Conservation (phyloP, 257 asterid genomes). For the Penstemon davidsonii region DNA sequence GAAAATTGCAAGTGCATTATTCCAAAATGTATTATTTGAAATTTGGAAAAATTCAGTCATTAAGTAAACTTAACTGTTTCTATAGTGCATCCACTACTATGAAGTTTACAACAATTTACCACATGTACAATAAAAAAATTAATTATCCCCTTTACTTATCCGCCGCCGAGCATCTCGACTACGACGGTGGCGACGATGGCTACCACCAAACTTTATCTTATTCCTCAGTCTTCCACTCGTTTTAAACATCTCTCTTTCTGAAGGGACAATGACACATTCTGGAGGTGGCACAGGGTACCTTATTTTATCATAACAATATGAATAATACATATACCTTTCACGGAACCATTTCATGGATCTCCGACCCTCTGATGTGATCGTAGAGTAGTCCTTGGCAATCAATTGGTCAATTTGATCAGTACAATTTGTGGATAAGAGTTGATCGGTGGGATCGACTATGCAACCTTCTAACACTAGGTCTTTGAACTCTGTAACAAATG, state of each 20-base stretch:
- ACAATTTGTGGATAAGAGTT: slow-evolving; percentile 70
- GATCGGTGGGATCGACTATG: slow-evolving; percentile 71
- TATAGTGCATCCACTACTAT: too few species aligned
- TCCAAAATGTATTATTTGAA: too few species aligned
- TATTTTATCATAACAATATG: slow-evolving; percentile 65
- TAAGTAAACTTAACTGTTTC: too few species aligned
- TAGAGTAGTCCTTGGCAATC: slow-evolving; percentile 39
- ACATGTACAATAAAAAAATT: too few species aligned
- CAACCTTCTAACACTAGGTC: slow-evolving; percentile 82
- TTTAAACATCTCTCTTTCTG: slow-evolving; percentile 55
- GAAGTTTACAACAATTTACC: too few species aligned
- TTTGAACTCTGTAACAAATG: slow-evolving; percentile 64
- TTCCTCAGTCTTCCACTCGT: slow-evolving; percentile 58
- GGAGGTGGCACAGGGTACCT: slow-evolving; percentile 75
- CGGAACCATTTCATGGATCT: slow-evolving; percentile 64
- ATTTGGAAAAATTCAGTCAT: too few species aligned
- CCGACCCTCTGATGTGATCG: slow-evolving; percentile 39
- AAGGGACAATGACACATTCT: slow-evolving; percentile 64
- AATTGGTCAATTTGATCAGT: slow-evolving; percentile 38
- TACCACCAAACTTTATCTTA: slow-evolving; percentile 57
- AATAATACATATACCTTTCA: slow-evolving; percentile 72
- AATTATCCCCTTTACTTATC: neutral
- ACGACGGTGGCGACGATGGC: slow-evolving; percentile 41
- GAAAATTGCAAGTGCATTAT: too few species aligned
- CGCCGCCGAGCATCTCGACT: slow-evolving; percentile 37